Base-by-base conservation (phyloP, 768 basidiomycete genomes). In the Postia placenta region DNA sequence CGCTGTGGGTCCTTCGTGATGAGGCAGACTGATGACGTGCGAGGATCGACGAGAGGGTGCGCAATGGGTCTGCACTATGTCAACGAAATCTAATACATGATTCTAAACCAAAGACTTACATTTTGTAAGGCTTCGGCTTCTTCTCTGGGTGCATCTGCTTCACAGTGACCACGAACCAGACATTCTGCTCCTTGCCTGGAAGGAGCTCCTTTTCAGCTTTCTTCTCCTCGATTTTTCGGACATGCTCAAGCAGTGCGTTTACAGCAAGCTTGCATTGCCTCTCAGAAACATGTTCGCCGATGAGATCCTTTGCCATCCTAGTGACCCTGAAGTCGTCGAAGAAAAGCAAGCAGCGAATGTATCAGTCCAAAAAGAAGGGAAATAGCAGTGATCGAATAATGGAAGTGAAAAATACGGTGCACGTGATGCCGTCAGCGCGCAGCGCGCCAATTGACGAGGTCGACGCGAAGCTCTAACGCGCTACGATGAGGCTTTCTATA, bases 1-100 rank as follows among this genome's bases (percentile, higher is more conserved):
- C 95, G 74, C 59, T 98, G 95, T 1, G 95, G 95, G 64, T 95
- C 91, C 69, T 97, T 98, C 44, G 87, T 87, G 67, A 99, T 86
- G 44, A 99, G 74, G 66, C 94, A 97, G 44, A 99, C 75, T 9
- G 86, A 68, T 5, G 81, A 81, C 12, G 77, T 81, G 44, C 87
- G 81, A 11, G 87, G 95, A 73, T 90, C 93, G 60, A 90, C 80
- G 52, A 91, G 68, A 26, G 87, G 87, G 62, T 96, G 77, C 33
- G 78, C 80, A 39, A 99, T 74, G 4, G 87, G 83, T 50, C 92
- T 84, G 58, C 0, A 11, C 6, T 15, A 9, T 20, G 5, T 39
- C 17, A 23, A 33, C 19, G 19, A 25, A 33, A 19, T 11, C 27
- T 12, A 3, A 11, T 3, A 23, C 25, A 40, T 11, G 27, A 15